Percentiles rank a stretch among this genome's conserved stretches.
phyloP scores from a whole-genome alignment of 208 protist genomes.

The Trypanosomatidae sp. region DNA sequence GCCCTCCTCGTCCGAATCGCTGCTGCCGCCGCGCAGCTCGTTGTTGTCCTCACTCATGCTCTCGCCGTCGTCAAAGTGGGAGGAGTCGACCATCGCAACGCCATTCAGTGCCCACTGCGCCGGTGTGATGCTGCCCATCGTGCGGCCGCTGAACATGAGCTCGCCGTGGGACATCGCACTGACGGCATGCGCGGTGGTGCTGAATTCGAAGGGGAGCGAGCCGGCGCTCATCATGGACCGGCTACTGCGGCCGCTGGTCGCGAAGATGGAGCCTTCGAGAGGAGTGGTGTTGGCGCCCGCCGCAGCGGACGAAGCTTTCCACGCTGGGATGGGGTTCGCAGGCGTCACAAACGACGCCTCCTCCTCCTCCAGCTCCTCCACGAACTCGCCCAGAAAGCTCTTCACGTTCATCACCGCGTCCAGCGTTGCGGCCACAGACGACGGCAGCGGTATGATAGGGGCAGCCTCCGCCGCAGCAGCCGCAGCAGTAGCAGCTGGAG shows the following conservation, averaged over 20 bases:
- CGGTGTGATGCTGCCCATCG: slow-evolving; percentile 4
- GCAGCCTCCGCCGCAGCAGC: no score
- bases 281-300: slow-evolving; percentile 25
- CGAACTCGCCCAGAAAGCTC: no score
- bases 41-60: slow-evolving; percentile 21
- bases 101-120: slow-evolving; percentile 26
- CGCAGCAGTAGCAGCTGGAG: no score
- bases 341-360: no score
- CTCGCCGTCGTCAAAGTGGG: slow-evolving; percentile 6
- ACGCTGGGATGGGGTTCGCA: no score
- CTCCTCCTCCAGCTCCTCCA: no score
- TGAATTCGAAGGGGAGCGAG: slow-evolving; percentile 41
- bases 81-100: slow-evolving; percentile 12
- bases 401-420: no score
- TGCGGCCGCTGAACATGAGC: slow-evolving; percentile 22
- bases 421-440: no score
- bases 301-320: slow-evolving; percentile 8
- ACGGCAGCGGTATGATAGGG: no score
- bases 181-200: slow-evolving; percentile 27
- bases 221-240: slow-evolving; percentile 26
- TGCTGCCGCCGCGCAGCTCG: neutral
- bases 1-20: slow-evolving; percentile 10
- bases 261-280: slow-evolving; percentile 34
- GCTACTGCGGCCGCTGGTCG: slow-evolving; percentile 22
- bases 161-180: slow-evolving; percentile 19